phyloP scores from a whole-genome alignment of 345 rosid genomes.

The Eutrema yunnanense region DNA sequence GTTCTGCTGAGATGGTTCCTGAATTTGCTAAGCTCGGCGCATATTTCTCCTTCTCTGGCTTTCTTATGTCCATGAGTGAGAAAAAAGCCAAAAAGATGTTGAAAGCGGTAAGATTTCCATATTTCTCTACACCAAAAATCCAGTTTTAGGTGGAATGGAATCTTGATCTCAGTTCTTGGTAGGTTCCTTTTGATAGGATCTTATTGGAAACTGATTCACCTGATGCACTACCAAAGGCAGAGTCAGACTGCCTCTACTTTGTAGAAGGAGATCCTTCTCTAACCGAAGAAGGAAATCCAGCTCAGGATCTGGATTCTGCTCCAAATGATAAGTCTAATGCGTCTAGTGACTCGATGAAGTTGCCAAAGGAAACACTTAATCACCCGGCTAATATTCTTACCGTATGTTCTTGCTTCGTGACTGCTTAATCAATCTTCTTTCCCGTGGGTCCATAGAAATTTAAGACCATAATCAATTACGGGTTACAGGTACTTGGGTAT shows the following conservation, averaged over 20 bases:
- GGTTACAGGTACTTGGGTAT: slow-evolving; percentile 52
- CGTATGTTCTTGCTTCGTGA: slow-evolving; percentile 34
- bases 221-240: slow-evolving; percentile 71
- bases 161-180: slow-evolving; percentile 29
- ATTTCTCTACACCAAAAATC: neutral
- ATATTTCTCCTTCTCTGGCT: slow-evolving; percentile 91
- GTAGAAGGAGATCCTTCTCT: slow-evolving; percentile 45
- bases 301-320: slow-evolving; percentile 11
- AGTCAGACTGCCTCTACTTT: slow-evolving; percentile 37
- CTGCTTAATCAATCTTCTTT: neutral
- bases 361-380: slow-evolving; percentile 55
- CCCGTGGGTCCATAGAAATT: neutral
- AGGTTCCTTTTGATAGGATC: slow-evolving; percentile 79
- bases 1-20: slow-evolving; percentile 96
- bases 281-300: slow-evolving; percentile 27
- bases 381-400: slow-evolving; percentile 81
- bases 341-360: slow-evolving; percentile 30
- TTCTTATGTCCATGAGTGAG: slow-evolving; percentile 66
- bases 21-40: slow-evolving; percentile 85
- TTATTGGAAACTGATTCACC: slow-evolving; percentile 92
- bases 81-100: slow-evolving; percentile 75
- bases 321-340: slow-evolving; percentile 23
- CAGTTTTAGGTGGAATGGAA: neutral
- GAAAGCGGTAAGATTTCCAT: slow-evolving; percentile 43
- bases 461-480: neutral